Conservation (phyloP, 306 rosid genomes). For the Cotoneaster glaucophyllus region DNA sequence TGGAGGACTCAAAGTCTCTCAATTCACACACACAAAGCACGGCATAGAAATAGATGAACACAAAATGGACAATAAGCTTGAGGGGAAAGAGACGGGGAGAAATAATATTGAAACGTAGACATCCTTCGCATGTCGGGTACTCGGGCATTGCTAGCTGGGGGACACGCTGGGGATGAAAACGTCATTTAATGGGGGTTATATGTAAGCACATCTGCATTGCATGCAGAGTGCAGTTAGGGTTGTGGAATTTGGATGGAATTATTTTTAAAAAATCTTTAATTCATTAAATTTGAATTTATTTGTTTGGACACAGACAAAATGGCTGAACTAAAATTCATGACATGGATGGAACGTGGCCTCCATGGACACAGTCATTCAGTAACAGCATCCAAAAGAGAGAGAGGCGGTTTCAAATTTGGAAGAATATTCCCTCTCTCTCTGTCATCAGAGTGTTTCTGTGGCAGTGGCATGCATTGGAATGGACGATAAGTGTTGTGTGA, state of each 20-base stretch:
- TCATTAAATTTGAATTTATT: not conserved
- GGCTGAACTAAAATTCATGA: slow-evolving; percentile 5
- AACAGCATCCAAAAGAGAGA: not conserved
- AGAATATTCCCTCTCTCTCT: slow-evolving; percentile 25
- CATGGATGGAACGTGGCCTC: slow-evolving; percentile 4
- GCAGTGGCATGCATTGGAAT: not conserved
- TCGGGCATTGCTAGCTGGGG: slow-evolving; percentile 25
- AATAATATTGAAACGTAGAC: slow-evolving; percentile 27
- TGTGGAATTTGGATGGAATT: not conserved
- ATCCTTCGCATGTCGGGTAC: slow-evolving; percentile 43
- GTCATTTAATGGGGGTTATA: not conserved
- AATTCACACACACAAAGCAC: not conserved
- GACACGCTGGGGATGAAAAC: slow-evolving; percentile 34
- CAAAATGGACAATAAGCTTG: not conserved
- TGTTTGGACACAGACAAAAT: slow-evolving; percentile 7
- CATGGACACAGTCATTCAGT: not conserved
- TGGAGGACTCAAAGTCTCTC: not conserved
- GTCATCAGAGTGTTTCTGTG: not conserved
- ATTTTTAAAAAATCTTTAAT: not conserved
- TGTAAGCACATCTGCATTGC: not conserved
- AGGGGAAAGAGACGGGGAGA: not conserved
- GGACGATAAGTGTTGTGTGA: slow-evolving; percentile 13
- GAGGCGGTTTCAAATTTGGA: slow-evolving; percentile 14
- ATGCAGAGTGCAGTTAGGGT: not conserved
- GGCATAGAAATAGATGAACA: not conserved